A percentile compares a stretch with the other conserved stretches of the same genome.
Conservation (phyloP, 2,329 filamentous ascomycete species). For the Diaporthe citri region DNA sequence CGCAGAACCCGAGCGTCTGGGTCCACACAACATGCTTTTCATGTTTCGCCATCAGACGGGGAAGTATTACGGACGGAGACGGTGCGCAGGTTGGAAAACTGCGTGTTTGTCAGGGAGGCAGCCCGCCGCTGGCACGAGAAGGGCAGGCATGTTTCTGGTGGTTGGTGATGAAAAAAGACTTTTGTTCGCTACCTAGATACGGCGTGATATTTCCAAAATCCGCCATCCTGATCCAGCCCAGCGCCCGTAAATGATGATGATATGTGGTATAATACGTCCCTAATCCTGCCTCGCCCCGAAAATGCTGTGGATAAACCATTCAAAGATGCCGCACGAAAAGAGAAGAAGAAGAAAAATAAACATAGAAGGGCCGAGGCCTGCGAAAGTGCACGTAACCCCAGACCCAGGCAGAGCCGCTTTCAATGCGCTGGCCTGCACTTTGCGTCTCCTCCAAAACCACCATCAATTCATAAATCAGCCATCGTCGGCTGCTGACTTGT, state of each 20-base stretch:
- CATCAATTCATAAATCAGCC: not conserved
- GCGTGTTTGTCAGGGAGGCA: constrained; percentile 1
- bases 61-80: not conserved
- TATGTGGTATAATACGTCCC: constrained; percentile 39
- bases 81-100: not conserved
- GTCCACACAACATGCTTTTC: constrained; percentile 26
- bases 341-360: not conserved
- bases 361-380: not conserved
- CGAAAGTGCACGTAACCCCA: not conserved
- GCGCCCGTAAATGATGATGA: constrained; percentile 29
- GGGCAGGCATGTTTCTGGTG: not conserved
- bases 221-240: constrained; percentile 8
- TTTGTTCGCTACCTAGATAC: constrained; percentile 22
- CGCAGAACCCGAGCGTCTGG: constrained; percentile 14
- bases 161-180: constrained; percentile 6
- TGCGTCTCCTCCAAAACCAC: not conserved
- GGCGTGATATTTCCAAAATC: constrained; percentile 8
- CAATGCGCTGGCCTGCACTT: not conserved
- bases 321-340: not conserved
- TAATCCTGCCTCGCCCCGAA: constrained; percentile 31
- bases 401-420: not conserved
- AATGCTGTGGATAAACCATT: constrained; percentile 30
- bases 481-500: not conserved
- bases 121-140: not conserved
- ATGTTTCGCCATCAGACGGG: constrained; percentile 10